Conservation (phyloP, 352 stramenopile species). For the Globisporangium cylindrosporum region DNA sequence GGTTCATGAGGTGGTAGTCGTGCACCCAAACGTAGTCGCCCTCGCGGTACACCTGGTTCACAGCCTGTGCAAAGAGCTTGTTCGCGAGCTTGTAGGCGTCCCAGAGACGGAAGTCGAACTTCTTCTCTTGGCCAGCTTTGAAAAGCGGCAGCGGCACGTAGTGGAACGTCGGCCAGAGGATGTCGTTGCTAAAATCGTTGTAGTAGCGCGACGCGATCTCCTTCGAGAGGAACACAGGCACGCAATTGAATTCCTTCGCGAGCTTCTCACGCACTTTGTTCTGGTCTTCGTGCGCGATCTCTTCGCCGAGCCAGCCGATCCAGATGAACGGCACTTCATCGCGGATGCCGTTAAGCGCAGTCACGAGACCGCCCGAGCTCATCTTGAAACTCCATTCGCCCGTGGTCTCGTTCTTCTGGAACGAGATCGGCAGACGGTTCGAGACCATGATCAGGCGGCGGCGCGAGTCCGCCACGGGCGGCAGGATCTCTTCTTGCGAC, state of each 20-base stretch:
- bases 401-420: slow-evolving; percentile 80
- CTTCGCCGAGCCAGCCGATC: slow-evolving; percentile 89
- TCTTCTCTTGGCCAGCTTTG: slow-evolving; percentile 86
- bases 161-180: slow-evolving; percentile 91
- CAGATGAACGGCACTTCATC: slow-evolving; percentile 90
- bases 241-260: slow-evolving; percentile 84
- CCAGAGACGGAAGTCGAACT: slow-evolving; percentile 89
- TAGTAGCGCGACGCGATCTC: slow-evolving; percentile 90
- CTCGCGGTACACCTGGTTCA: slow-evolving; percentile 85
- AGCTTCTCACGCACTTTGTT: slow-evolving; percentile 80
- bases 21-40: slow-evolving; percentile 88
- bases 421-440: slow-evolving; percentile 90
- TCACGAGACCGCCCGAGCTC: slow-evolving; percentile 87
- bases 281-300: slow-evolving; percentile 84
- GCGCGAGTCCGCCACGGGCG: slow-evolving; percentile 51
- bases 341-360: slow-evolving; percentile 83
- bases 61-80: slow-evolving; percentile 79
- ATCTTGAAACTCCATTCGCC: slow-evolving; percentile 87
- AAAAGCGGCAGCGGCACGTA: slow-evolving; percentile 89
- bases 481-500: slow-evolving; percentile 67
- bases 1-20: slow-evolving; percentile 89
- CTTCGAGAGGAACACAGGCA: slow-evolving; percentile 88
- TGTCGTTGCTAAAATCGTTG: slow-evolving; percentile 92
- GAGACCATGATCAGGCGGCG: slow-evolving; percentile 88
- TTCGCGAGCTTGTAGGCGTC: slow-evolving; percentile 87